Evolutionary conservation across 495 filamentous ascomycete genomes (phyloP), one percentile per base, ranked within the genome.

Genomic region (Xylaria acuta): DNA sequence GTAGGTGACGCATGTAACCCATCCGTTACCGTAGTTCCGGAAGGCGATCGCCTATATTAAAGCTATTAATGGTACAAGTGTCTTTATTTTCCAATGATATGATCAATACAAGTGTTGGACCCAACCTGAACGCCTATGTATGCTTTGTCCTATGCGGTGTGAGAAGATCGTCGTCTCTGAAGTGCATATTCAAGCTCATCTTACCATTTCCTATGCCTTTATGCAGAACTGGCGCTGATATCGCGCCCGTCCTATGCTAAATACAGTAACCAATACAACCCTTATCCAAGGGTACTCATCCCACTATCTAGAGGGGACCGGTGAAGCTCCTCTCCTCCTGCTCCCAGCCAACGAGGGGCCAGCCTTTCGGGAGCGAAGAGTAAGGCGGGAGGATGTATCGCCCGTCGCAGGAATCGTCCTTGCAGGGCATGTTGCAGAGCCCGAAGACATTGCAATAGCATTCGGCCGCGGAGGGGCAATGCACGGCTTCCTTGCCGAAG

Each of bases 361-460:
- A 84, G 18, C 79, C 82, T n/a, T 69, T 27, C 4, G 81, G 81
- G 9, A 84, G 70, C 0, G 73, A 75, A 11, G 75, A 69, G 27
- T 58, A 80, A 5, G 74, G 75, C 9, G 82, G 82, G 18, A 83
- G 72, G 3, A 38, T 65, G 65, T 83, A 82, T 27, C 76, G 72
- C 1, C 74, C 82, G 0, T 70, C 63, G 72, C 83, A 85, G 16
- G 75, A 40, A 9, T 72, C 49, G 4, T 72, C 63, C 1, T 51
- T 38, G 72, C 78, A 82, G 9, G 67, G 32, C 6, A 92, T 70
- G 73, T 87, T 78, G 77, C 90, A 92, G 54, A 88, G 72, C 0
- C 89, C 89, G 75, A 87, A 92, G 18, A 88, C 83, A 72, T 89
- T 88, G 80, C 90, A 92, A 72, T 91, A 90, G 74, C 90, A 92